Evolutionary conservation across 139 green algal genomes (phyloP).

Genomic region (Haematococcus sp.): DNA sequence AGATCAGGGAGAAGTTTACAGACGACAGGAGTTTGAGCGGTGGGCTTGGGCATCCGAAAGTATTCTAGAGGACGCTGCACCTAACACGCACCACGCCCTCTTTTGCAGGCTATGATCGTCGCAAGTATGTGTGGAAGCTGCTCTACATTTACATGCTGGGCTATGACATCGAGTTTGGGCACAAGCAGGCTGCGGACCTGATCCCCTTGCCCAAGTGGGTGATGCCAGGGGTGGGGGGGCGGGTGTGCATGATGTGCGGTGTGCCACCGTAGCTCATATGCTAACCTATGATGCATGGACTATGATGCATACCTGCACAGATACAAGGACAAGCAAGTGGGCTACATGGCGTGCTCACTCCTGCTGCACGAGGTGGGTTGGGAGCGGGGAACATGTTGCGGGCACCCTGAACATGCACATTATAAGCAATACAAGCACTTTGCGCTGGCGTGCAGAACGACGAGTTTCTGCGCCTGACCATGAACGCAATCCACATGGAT

Average conservation of each 20-base stretch:
- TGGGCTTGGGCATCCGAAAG: slow-evolving; percentile 7
- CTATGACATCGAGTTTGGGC: slow-evolving; percentile 98
- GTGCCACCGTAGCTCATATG: neutral
- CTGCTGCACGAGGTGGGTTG: slow-evolving; percentile 85
- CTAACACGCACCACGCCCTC: neutral
- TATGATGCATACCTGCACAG: slow-evolving; percentile 38
- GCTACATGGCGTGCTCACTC: slow-evolving; percentile 88
- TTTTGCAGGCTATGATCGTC: slow-evolving; percentile 90
- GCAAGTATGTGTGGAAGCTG: slow-evolving; percentile 99
- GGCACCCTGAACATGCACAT: neutral
- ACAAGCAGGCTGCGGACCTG: slow-evolving; percentile 94
- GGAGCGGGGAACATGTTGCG: neutral
- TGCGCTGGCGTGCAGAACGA: slow-evolving; percentile 68
- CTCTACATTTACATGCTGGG: slow-evolving; percentile 99
- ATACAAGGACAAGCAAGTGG: slow-evolving; percentile 98
- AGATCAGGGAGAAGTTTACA: slow-evolving; percentile 94
- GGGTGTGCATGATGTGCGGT: too few species aligned
- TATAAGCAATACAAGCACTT: neutral
- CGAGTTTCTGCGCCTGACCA: slow-evolving; percentile 95
- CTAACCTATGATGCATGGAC: slow-evolving; percentile 2
- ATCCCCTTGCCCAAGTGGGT: slow-evolving; percentile 87
- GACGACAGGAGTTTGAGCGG: slow-evolving; percentile 64
- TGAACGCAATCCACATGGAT: slow-evolving; percentile 95
- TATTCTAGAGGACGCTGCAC: too few species aligned
- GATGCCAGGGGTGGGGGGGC: too few species aligned